Conservation (phyloP, 2,329 filamentous ascomycete genomes). For the Fusarium metavorans region DNA sequence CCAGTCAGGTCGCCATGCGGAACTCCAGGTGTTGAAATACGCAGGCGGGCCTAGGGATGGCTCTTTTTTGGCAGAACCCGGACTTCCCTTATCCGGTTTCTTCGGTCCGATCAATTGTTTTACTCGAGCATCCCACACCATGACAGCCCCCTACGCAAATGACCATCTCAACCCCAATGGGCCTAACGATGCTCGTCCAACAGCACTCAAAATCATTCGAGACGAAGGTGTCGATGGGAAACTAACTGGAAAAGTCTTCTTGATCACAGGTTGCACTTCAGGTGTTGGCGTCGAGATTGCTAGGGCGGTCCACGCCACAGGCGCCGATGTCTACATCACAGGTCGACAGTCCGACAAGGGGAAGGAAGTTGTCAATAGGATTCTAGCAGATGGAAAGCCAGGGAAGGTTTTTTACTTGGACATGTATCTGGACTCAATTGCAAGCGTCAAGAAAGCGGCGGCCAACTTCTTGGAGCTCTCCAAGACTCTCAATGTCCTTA, state of each 20-base stretch:
- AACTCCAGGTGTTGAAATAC: not conserved
- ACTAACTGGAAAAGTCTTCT: not conserved
- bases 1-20: not conserved
- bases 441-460: not conserved
- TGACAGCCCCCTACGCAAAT: not conserved
- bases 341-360: not conserved
- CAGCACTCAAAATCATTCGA: not conserved
- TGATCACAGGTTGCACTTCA: not conserved
- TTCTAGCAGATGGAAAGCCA: not conserved
- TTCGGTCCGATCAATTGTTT: not conserved
- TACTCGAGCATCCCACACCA: not conserved
- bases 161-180: not conserved
- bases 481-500: not conserved
- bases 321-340: not conserved
- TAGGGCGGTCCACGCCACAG: not conserved
- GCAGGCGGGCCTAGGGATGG: not conserved
- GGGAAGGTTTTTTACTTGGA: not conserved
- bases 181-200: not conserved
- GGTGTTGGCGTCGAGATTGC: not conserved
- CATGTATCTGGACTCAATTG: not conserved
- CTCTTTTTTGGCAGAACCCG: not conserved
- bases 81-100: not conserved
- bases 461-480: not conserved
- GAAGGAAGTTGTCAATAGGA: not conserved
- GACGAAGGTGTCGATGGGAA: not conserved